phyloP scores from a whole-genome alignment of 345 rosid species.

The Brassica nigra region DNA sequence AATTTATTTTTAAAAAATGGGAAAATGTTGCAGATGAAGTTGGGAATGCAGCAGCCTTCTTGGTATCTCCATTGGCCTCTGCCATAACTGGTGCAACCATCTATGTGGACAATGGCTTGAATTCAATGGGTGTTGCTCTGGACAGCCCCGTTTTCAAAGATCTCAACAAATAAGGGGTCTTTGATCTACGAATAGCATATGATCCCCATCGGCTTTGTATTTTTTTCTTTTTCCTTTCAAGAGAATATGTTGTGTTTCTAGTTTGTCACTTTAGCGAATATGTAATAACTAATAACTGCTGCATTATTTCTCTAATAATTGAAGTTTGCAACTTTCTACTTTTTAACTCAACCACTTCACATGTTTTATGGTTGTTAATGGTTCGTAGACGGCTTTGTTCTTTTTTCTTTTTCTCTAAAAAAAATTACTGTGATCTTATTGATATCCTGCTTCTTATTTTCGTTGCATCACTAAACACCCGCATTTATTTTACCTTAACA shows the following conservation, averaged over 20 bases:
- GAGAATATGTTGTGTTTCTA: neutral
- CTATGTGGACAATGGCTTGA: conserved; percentile 94
- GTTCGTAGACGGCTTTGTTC: neutral
- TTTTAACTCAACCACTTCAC: neutral
- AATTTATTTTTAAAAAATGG: neutral
- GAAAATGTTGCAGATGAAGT: conserved; percentile 71
- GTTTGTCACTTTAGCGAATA: neutral
- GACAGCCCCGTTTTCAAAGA: conserved; percentile 86
- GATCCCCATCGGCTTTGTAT: neutral
- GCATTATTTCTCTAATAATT: neutral
- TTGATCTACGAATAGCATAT: neutral
- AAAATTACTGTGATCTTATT: no score
- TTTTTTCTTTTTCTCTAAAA: no score
- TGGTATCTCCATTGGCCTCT: conserved; percentile 88
- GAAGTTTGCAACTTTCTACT: neutral
- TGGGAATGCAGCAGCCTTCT: conserved; percentile 91
- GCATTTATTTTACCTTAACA: no score
- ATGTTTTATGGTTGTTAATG: neutral
- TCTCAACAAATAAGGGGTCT: conserved; percentile 53
- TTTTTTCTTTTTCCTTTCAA: neutral
- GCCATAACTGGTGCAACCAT: conserved; percentile 87
- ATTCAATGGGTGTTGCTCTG: conserved; percentile 88
- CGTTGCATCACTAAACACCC: no score
- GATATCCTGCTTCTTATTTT: no score
- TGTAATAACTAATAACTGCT: neutral